A percentile compares a stretch with the other conserved stretches of the same genome.
These are phyloP conservation scores for Penicillium parvum DNA, from an alignment of 495 filamentous ascomycete genomes.

Conservation along the genomic window DNA sequence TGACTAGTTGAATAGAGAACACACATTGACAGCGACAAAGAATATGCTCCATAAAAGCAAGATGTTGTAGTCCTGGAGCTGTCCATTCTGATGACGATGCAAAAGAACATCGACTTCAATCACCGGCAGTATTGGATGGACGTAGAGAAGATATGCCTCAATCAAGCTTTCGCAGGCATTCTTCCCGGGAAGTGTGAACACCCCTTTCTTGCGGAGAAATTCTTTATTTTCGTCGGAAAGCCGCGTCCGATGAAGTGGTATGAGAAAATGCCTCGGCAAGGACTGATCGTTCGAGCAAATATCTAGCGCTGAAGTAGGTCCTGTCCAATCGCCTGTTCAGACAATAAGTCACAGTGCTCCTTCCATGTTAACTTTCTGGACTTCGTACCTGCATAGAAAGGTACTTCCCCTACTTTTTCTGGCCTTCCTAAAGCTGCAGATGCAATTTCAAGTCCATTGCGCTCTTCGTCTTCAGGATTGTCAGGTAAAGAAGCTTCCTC, in stretches of 20 bases:
- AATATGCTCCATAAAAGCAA: slow-evolving; percentile 42
- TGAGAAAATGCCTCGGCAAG: slow-evolving; percentile 23
- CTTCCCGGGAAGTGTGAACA: slow-evolving; percentile 23
- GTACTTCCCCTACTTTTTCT: slow-evolving; percentile 16
- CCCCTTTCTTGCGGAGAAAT: slow-evolving; percentile 27
- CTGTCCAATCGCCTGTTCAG: slow-evolving; percentile 19
- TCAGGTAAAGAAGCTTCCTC: not conserved
- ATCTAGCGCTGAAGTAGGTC: slow-evolving; percentile 21
- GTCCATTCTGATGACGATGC: slow-evolving; percentile 16
- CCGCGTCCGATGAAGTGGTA: slow-evolving; percentile 13
- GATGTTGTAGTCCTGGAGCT: slow-evolving; percentile 27
- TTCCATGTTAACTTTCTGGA: not conserved
- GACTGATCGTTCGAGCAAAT: slow-evolving; percentile 18
- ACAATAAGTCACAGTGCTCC: not conserved
- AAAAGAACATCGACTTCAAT: slow-evolving; percentile 32
- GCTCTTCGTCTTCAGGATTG: slow-evolving; percentile 19
- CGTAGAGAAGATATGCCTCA: slow-evolving; percentile 33
- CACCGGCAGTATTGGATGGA: slow-evolving; percentile 38
- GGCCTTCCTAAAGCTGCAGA: slow-evolving; percentile 22
- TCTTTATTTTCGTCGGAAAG: slow-evolving; percentile 24
- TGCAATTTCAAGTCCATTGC: slow-evolving; percentile 28
- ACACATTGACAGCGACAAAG: slow-evolving; percentile 35
- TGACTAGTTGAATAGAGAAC: not conserved
- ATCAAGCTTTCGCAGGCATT: slow-evolving; percentile 24
- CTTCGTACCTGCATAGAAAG: slow-evolving; percentile 28